phyloP scores from a whole-genome alignment of 2,329 filamentous ascomycete genomes.

The Aspergillus alliaceus region DNA sequence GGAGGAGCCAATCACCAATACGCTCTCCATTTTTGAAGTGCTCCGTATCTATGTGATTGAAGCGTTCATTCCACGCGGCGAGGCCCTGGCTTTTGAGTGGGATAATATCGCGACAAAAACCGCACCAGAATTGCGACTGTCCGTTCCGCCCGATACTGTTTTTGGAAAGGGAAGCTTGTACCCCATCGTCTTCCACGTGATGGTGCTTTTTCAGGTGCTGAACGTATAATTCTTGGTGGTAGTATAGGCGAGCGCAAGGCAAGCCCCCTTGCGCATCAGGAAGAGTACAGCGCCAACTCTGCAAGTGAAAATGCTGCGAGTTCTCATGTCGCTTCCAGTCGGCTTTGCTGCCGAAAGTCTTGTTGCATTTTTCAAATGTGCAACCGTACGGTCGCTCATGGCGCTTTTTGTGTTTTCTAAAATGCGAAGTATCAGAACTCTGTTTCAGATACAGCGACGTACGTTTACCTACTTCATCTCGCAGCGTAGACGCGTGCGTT shows the following conservation, averaged over 20 bases:
- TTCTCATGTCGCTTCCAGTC: constrained; percentile 93
- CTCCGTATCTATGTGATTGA: constrained; percentile 70
- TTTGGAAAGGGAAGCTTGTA: constrained; percentile 42
- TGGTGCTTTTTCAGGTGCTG: constrained; percentile 61
- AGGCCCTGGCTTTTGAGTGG: constrained; percentile 50
- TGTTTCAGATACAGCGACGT: background rate
- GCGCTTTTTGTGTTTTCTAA: constrained; percentile 79
- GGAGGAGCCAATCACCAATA: constrained; percentile 35
- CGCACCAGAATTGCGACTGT: constrained; percentile 77
- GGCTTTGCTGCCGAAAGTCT: constrained; percentile 84
- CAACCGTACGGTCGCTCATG: constrained; percentile 81
- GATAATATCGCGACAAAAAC: constrained; percentile 68
- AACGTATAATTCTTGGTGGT: constrained; percentile 59
- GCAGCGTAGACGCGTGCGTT: constrained; percentile 32
- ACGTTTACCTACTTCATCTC: constrained; percentile 37
- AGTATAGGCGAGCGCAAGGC: constrained; percentile 60
- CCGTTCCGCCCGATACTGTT: constrained; percentile 65
- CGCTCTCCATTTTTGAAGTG: constrained; percentile 43
- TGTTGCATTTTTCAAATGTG: constrained; percentile 68
- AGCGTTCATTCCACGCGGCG: constrained; percentile 61
- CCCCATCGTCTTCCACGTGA: constrained; percentile 27
- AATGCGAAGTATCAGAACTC: background rate
- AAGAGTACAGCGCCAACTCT: constrained; percentile 70
- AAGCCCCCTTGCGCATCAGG: constrained; percentile 23
- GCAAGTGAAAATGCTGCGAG: constrained; percentile 70